Evolutionary conservation across 768 basidiomycete species (phyloP).

Genomic region (Auricularia cornea): DNA sequence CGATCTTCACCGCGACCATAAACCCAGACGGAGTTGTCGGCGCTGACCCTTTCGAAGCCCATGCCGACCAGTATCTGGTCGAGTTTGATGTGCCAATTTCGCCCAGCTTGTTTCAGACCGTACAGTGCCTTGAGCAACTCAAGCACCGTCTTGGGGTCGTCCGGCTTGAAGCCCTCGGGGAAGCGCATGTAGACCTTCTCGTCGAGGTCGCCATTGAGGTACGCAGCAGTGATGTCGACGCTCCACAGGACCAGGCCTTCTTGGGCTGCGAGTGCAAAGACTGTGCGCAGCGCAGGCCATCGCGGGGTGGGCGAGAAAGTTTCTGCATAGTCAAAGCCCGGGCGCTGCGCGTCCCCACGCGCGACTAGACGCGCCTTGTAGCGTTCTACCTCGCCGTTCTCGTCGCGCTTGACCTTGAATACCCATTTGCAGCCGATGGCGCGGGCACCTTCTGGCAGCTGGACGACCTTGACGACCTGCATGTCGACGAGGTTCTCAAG

Average conservation of each 20-base stretch:
- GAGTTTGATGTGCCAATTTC: constrained; percentile 24
- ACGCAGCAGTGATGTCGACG: constrained; percentile 23
- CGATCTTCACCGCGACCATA: constrained; percentile 2
- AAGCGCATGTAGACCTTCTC: constrained; percentile 29
- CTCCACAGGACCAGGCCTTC: constrained; percentile 10
- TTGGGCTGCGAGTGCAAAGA: constrained; percentile 19
- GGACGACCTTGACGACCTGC: constrained; percentile 14
- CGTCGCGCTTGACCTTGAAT: constrained; percentile 22
- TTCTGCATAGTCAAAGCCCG: constrained; percentile 23
- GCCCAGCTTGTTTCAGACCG: constrained; percentile 19
- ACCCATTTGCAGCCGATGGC: constrained; percentile 24
- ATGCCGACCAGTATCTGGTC: constrained; percentile 12
- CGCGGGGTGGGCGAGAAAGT: constrained; percentile 20
- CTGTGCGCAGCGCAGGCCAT: constrained; percentile 14
- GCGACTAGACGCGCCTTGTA: constrained; percentile 29
- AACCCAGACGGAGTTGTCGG: constrained; percentile 19
- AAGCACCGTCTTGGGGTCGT: background rate
- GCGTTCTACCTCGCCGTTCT: constrained; percentile 14
- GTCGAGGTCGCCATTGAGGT: constrained; percentile 21
- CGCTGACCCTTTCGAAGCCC: constrained; percentile 10
- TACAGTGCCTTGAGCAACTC: constrained; percentile 8
- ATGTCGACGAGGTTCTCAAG: constrained; percentile 7
- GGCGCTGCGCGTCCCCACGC: constrained; percentile 26
- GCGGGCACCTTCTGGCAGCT: constrained; percentile 17
- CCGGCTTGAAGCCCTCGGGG: constrained; percentile 15